Evolutionary conservation across 371 early-diverging fungal genomes (phyloP), one percentile per base, ranked within the genome.

Genomic region (Apophysomyces variabilis): DNA sequence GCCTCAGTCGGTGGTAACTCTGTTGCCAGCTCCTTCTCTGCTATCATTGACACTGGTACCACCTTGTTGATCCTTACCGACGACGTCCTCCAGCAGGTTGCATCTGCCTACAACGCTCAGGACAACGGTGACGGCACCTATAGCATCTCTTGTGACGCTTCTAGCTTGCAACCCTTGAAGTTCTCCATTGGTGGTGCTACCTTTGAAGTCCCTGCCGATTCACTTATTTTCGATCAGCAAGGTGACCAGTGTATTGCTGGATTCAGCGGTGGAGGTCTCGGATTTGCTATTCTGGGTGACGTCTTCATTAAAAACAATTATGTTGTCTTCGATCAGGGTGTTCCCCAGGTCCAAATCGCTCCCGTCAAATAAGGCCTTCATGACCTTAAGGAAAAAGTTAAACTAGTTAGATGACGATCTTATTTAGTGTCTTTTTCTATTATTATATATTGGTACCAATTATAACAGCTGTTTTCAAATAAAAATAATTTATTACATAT

Each of bases 1-100:
- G 16, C 57, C 8, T 47, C 57, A 11, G 46, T 57, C 16, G 67
- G 60, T 32, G 32, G 8, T 43, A 38, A 57, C 16, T 32, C 44
- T 7, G 21, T 32, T 1, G 60, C 60, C 12, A 35, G 38, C 38
- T 13, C 26, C 4, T 58, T 73, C 46, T 13, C 36, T 0, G 87
- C 78, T 11, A 85, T 88, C 61, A 57, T 88, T 50, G 90, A 90
- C 66, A 90, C 90, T 5, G 89, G 90, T 14, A 85, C 88, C 45
- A 86, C 86, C 2, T 67, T 87, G 18, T 70, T 87, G 62, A 71
- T 87, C 43, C 76, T 85, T 45, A 76, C 79, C 16, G 67, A 76
- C 7, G 58, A 64, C 16, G 68, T 79, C 4, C 82, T 82, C 13
- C 36, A 26, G 7, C 54, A 56, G 35, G 58, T 77, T 7, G 74